Evolutionary conservation across 2,329 filamentous ascomycete species (phyloP).

Genomic region (Stagonosporopsis chrysanthemi): DNA sequence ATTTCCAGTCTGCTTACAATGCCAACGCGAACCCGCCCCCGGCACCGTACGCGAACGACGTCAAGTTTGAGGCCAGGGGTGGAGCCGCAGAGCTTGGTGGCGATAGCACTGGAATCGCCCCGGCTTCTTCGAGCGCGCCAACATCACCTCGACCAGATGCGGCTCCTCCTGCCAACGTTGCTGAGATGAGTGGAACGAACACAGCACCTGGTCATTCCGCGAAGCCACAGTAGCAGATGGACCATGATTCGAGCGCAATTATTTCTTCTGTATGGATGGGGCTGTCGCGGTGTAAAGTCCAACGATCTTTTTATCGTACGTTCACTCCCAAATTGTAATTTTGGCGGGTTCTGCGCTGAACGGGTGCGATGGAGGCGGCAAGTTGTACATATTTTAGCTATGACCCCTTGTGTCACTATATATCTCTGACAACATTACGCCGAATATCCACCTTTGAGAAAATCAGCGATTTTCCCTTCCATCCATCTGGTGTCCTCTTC

Average conservation of each 20-base stretch:
- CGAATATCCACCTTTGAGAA: conserved; percentile 9
- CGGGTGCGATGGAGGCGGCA: neutral
- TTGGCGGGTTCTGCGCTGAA: no score
- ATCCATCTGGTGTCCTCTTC: conserved; percentile 41
- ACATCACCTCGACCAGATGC: neutral
- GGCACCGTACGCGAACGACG: conserved; percentile 6
- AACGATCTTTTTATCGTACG: neutral
- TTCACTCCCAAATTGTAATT: neutral
- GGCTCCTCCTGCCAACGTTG: neutral
- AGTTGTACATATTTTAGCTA: neutral
- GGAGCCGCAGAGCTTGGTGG: conserved; percentile 10
- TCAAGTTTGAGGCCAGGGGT: neutral
- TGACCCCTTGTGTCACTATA: neutral
- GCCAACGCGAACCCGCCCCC: conserved; percentile 16
- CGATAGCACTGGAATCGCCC: neutral
- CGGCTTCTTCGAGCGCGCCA: neutral
- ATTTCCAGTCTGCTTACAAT: conserved; percentile 17
- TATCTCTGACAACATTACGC: neutral
- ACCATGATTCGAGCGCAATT: neutral
- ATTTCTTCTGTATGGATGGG: neutral
- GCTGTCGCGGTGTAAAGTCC: neutral
- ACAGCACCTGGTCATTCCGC: neutral
- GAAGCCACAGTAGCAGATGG: neutral
- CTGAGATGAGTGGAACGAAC: neutral
- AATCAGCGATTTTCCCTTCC: conserved; percentile 23